Percentiles rank a stretch among this genome's conserved stretches.
phyloP scores from a whole-genome alignment of 129 eudicot genomes.

The Helianthus tuberosus region DNA sequence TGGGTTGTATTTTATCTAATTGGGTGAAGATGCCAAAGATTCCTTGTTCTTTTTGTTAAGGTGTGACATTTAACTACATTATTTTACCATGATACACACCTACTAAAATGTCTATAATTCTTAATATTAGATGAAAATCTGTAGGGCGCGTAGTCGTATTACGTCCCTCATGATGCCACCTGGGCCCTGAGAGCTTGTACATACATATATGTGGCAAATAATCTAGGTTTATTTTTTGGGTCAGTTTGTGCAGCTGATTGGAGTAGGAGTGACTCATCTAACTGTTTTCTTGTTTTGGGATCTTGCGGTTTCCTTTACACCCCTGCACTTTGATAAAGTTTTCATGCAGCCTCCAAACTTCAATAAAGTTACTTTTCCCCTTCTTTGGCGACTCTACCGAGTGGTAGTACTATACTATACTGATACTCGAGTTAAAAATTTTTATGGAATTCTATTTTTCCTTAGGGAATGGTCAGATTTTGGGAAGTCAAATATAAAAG shows the following conservation, averaged over 20 bases:
- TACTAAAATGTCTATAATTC: background rate
- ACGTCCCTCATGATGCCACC: background rate
- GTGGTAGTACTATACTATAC: no score
- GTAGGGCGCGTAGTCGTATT: conserved; percentile 17
- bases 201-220: conserved; percentile 1
- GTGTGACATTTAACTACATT: conserved; percentile 14
- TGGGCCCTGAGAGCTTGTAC: no score
- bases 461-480: no score
- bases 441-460: no score
- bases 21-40: conserved; percentile 59
- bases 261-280: conserved; percentile 19
- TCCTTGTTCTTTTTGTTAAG: conserved; percentile 95
- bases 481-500: no score
- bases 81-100: background rate
- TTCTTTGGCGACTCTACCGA: no score
- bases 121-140: conserved; percentile 31
- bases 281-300: conserved; percentile 17
- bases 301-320: no score
- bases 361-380: no score
- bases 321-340: no score
- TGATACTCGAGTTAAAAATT: no score
- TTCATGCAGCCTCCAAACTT: no score
- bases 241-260: conserved; percentile 22
- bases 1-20: no score
- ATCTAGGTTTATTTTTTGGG: conserved; percentile 13